These are phyloP conservation scores for Mycena sp. DNA, from an alignment of 1,284 basidiomycete species.

Conservation along the genomic window DNA sequence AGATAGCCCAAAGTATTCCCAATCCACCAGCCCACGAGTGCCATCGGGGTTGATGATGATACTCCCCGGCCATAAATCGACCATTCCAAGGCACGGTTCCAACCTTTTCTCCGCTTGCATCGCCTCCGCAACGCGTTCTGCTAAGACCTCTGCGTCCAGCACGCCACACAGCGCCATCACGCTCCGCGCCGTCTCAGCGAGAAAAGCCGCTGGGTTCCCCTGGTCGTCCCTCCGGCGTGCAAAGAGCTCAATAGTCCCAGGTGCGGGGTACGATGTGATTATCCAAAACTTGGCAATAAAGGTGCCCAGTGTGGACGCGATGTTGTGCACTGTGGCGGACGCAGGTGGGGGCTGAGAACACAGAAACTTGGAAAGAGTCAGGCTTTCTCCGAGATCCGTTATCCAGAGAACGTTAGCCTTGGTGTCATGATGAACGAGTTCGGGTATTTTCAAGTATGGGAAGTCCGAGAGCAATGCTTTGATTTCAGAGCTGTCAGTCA, in stretches of 20 bases:
- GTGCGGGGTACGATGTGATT: constrained; percentile 27
- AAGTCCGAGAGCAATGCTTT: constrained; percentile 17
- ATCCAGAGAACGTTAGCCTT: constrained; percentile 40
- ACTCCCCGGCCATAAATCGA: constrained; percentile 42
- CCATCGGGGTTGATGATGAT: constrained; percentile 34
- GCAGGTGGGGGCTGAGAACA: neutral
- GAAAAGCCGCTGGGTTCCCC: constrained; percentile 14
- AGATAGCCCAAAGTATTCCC: constrained; percentile 43
- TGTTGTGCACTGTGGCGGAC: neutral
- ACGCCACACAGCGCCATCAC: constrained; percentile 13
- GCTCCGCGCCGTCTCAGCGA: neutral
- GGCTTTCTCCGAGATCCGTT: constrained; percentile 36
- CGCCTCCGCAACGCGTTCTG: constrained; percentile 25
- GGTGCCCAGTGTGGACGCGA: constrained; percentile 29
- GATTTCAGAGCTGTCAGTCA: constrained; percentile 21
- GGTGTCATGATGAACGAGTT: constrained; percentile 35
- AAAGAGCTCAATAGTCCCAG: constrained; percentile 22
- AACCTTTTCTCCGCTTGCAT: constrained; percentile 22
- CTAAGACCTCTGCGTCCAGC: constrained; percentile 30
- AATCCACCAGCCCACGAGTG: constrained; percentile 38
- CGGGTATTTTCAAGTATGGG: constrained; percentile 31
- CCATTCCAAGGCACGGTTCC: constrained; percentile 40
- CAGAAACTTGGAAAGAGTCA: constrained; percentile 34
- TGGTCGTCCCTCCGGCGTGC: constrained; percentile 20
- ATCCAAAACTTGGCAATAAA: constrained; percentile 31